phyloP scores from a whole-genome alignment of 495 filamentous ascomycete species.

The Astrothelium subdiscretum region DNA sequence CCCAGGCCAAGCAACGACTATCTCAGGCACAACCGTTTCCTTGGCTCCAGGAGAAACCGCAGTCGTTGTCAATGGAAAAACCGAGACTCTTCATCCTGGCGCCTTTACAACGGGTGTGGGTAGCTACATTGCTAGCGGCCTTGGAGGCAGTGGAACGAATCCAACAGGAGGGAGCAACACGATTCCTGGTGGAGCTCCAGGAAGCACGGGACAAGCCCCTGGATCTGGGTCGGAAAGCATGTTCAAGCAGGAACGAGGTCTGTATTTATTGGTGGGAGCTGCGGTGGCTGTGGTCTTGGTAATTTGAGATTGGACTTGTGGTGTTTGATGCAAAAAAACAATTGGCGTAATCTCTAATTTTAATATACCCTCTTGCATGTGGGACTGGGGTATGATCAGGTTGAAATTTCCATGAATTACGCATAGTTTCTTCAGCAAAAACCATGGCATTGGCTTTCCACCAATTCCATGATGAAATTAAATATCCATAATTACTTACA shows the following conservation, averaged over 20 bases:
- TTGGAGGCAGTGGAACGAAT: background rate
- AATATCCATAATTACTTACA: no score
- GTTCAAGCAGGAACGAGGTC: background rate
- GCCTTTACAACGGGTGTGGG: background rate
- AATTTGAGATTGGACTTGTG: no score
- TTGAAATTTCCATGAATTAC: no score
- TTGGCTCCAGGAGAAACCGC: constrained; percentile 20
- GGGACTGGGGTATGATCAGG: background rate
- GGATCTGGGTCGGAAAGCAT: background rate
- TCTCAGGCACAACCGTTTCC: constrained; percentile 20
- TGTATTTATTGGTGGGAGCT: background rate
- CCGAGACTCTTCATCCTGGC: constrained; percentile 10
- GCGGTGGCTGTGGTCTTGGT: background rate
- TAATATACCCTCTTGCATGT: background rate
- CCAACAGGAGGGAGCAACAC: background rate
- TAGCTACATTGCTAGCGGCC: background rate
- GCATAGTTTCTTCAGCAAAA: no score
- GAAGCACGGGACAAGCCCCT: background rate
- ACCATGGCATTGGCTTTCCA: no score
- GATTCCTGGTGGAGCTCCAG: background rate
- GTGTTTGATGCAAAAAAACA: no score
- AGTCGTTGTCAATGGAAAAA: constrained; percentile 16
- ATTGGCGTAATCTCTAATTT: background rate
- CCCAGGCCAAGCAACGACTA: constrained; percentile 17
- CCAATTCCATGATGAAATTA: no score